Evolutionary conservation across 2,329 filamentous ascomycete species (phyloP), one percentile per base, ranked within the genome.

Genomic region (Aureobasidium sp.): DNA sequence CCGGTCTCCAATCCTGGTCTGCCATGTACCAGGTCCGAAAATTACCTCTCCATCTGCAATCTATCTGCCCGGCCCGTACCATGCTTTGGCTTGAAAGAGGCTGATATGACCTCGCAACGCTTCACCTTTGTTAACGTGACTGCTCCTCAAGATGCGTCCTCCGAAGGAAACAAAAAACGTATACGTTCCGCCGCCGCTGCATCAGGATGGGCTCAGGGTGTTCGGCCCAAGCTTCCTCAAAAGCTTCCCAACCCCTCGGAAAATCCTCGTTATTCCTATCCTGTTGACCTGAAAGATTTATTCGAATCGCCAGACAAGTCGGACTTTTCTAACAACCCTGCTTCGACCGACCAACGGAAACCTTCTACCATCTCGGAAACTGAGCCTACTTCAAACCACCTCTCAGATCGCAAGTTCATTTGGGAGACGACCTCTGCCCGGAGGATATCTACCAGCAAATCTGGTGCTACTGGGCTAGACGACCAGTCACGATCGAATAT

Each of bases 111-210:
- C 44, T 49, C 45, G 34, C 57, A 50, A 59, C 59, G 34, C 11
- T 61, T 67, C 42, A 66, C 66, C 27, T 71, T 71, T 63, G 67
- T 71, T 16, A 68, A 71, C 32, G 68, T 66, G 7, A 68, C 68
- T 29, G 63, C 68, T 54, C 67, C 69, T 7, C 62, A 63, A 41
- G 65, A 65, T 41, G 62, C 65, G 21, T 64, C 51, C 5, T 64
- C 63, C 25, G 63, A 63, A 2, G 68, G 66, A 16, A 68, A 70
- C 65, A 69, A 70, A 62, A 67, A 67, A 53, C 66, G 68, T 6
- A 67, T 71, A 4, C 66, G 69, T 5, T 67, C 66, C 2, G 66
- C 67, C 13, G 69, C 69, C 4, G 69, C 69, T 1, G 50, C 70
- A 65, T 48, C 70, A 64, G 69, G 69, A 67, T 30, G 67, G 67